A percentile compares a stretch with the other conserved stretches of the same genome.
phyloP scores from a whole-genome alignment of 139 green algal genomes.

The Chlamydomonas sphaeroides region DNA sequence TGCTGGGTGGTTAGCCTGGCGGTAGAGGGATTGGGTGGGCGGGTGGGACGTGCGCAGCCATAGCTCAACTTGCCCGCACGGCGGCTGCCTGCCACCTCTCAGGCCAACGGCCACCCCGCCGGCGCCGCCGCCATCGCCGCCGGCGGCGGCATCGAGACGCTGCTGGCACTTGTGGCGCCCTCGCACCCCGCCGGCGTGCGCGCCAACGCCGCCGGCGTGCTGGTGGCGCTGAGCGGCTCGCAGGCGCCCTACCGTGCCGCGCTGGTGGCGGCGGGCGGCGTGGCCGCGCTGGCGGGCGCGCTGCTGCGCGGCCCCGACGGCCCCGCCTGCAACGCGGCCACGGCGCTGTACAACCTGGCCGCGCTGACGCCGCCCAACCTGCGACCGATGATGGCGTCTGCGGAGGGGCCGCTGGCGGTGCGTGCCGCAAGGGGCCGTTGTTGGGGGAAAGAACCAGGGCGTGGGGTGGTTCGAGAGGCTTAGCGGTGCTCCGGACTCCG shows the following conservation, averaged over 20 bases:
- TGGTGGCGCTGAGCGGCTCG: not conserved
- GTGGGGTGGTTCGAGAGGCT: too few relatives aligned
- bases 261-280: not conserved
- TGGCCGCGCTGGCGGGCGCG: not conserved
- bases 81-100: too few relatives aligned
- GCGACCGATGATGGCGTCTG: not conserved
- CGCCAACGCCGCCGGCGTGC: conserved; percentile 25
- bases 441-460: too few relatives aligned
- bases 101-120: not conserved
- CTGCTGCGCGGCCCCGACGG: conserved; percentile 17
- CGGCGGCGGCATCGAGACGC: not conserved
- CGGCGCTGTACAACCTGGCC: conserved; percentile 22
- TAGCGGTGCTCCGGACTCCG: too few relatives aligned
- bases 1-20: too few relatives aligned
- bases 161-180: not conserved
- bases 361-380: conserved; percentile 1
- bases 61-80: too few relatives aligned
- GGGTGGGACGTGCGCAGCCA: too few relatives aligned
- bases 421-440: too few relatives aligned
- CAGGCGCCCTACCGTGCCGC: conserved; percentile 13
- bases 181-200: not conserved
- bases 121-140: conserved; percentile 5
- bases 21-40: too few relatives aligned
- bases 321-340: conserved; percentile 16
- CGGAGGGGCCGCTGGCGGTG: not conserved